Evolutionary conservation across 2,329 filamentous ascomycete genomes (phyloP).

Genomic region (Aspergillus sp.): DNA sequence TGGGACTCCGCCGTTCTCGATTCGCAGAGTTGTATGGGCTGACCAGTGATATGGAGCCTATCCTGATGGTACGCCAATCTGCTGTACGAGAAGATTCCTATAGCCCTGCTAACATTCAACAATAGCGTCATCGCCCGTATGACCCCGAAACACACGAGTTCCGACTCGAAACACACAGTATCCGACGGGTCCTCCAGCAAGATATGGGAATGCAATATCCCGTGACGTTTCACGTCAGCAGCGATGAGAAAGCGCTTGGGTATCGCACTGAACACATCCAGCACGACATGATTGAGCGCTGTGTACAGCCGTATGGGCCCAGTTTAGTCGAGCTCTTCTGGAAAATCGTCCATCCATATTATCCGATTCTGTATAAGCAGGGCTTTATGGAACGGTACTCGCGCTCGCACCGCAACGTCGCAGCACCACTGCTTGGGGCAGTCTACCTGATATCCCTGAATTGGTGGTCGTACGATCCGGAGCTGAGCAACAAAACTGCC

Average conservation of each 20-base stretch:
- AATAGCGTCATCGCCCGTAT: conserved; percentile 1
- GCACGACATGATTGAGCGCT: not conserved
- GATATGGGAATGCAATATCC: conserved; percentile 3
- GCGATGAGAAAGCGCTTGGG: not conserved
- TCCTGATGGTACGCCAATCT: no score
- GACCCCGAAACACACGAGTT: not conserved
- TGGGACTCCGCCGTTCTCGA: no score
- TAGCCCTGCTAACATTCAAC: no score
- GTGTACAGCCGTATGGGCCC: not conserved
- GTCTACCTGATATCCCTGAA: conserved; percentile 1
- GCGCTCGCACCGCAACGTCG: not conserved
- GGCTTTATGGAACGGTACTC: not conserved
- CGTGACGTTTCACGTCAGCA: not conserved
- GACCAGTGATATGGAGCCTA: no score
- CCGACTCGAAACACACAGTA: not conserved
- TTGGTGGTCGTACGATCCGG: not conserved
- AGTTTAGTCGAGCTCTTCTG: not conserved
- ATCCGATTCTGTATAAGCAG: not conserved
- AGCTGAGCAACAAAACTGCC: not conserved
- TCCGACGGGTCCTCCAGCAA: not conserved
- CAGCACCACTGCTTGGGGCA: not conserved
- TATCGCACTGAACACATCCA: not conserved
- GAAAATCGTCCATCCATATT: not conserved
- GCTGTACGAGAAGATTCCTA: no score
- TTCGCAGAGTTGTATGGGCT: no score